phyloP scores from a whole-genome alignment of 2,329 filamentous ascomycete species.

The Capronia epimyces region DNA sequence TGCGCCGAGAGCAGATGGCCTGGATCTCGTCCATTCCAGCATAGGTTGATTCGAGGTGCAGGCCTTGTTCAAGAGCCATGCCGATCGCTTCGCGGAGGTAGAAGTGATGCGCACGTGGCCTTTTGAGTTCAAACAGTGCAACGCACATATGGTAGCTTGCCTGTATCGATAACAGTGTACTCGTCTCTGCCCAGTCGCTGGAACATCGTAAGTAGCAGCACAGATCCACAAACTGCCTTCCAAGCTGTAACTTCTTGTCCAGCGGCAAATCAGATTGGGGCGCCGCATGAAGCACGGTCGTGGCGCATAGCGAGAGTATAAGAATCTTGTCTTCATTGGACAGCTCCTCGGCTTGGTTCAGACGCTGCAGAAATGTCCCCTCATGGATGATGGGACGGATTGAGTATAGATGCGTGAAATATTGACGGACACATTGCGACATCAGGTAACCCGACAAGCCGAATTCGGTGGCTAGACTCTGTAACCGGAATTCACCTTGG shows the following conservation, averaged over 20 bases:
- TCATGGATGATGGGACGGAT: slow-evolving; percentile 29
- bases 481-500: slow-evolving; percentile 20
- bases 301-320: slow-evolving; percentile 26
- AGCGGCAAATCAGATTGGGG: slow-evolving; percentile 26
- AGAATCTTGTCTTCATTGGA: slow-evolving; percentile 27
- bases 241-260: slow-evolving; percentile 25
- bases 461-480: slow-evolving; percentile 24
- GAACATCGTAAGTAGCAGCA: slow-evolving; percentile 21
- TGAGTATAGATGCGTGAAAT: slow-evolving; percentile 27
- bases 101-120: slow-evolving; percentile 27
- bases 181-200: slow-evolving; percentile 27
- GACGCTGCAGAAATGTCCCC: slow-evolving; percentile 17
- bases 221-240: slow-evolving; percentile 26
- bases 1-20: slow-evolving; percentile 27
- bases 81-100: slow-evolving; percentile 29
- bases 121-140: slow-evolving; percentile 28
- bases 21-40: slow-evolving; percentile 21
- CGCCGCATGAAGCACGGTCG: slow-evolving; percentile 27
- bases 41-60: slow-evolving; percentile 24
- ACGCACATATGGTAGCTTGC: slow-evolving; percentile 27
- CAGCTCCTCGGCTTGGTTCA: slow-evolving; percentile 23
- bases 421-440: slow-evolving; percentile 29
- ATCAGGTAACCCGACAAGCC: slow-evolving; percentile 27
- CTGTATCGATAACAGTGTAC: slow-evolving; percentile 25
- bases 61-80: slow-evolving; percentile 26